Base-by-base conservation (phyloP, 345 rosid species). In the Lepidium africanum region DNA sequence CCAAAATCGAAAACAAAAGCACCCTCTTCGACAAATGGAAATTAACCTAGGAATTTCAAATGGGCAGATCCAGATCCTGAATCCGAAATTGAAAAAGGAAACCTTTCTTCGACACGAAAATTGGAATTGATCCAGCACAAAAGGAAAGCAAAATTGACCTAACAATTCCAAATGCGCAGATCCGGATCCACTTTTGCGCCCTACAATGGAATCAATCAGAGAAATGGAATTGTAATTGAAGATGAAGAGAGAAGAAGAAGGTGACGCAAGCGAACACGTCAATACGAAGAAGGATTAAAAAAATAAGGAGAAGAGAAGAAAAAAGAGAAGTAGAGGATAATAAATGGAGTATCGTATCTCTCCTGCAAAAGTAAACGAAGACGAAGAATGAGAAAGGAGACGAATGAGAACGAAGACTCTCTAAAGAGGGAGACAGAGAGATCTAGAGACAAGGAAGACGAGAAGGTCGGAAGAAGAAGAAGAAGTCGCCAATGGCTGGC, bases 401-500 rank as follows among this genome's bases (percentile, higher is more conserved):
- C 46, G 64, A 43, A 52, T 17, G 45, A n/a, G 47, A 64, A 39
- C 11, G 59, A 33, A 40, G 77, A 65, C 62, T 65, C 7, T 0
- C 5, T 30, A 52, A 61, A 50, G 27, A 25, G 27, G 3, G 4
- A 25, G 27, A 51, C 5, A 37, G 63, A 65, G 48, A 47, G 65
- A 69, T 75, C 70, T 62, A 48, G 56, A 69, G 53, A 64, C 39
- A 45, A 52, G 12, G 63, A 65, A 65, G 5, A 45, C 13, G 55
- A 33, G 67, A 65, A 59, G 70, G 27, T 63, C 48, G 42, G 73
- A 56, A 10, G 78, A 60, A 60, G 57, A 65, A 47, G 60, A 56
- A 54, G 36, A 59, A 69, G 78, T 75, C 78, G 70, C 74, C 70
- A 75, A 68, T 75, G 74, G 78, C 70, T 75, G 78, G 74, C 78